A percentile compares a stretch with the other conserved stretches of the same genome.
phyloP scores from a whole-genome alignment of 2,329 filamentous ascomycete species.

The Fusarium coffeatum region DNA sequence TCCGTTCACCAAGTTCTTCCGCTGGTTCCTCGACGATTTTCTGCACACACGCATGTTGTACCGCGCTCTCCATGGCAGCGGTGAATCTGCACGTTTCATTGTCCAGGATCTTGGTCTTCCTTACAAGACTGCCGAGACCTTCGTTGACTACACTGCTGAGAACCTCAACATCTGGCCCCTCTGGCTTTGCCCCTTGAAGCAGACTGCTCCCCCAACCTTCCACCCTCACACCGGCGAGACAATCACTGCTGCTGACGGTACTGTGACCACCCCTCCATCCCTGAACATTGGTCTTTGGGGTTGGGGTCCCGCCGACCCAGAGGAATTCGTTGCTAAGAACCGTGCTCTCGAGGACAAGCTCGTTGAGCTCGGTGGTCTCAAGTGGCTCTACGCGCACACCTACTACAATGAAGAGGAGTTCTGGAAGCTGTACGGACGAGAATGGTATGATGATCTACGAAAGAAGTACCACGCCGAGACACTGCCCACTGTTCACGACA shows the following conservation, averaged over 20 bases:
- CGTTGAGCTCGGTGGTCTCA: conserved; percentile 76
- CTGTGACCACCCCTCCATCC: conserved; percentile 53
- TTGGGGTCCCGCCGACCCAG: conserved; percentile 69
- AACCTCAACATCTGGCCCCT: conserved; percentile 68
- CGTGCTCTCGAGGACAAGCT: conserved; percentile 77
- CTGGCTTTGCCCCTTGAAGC: conserved; percentile 68
- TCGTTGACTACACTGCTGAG: conserved; percentile 65
- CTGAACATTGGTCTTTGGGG: conserved; percentile 83
- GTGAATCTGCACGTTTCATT: conserved; percentile 72
- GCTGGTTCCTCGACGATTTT: conserved; percentile 78
- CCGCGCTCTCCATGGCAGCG: conserved; percentile 75
- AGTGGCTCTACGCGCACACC: conserved; percentile 89
- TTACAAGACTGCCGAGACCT: conserved; percentile 62
- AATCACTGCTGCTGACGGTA: conserved; percentile 38
- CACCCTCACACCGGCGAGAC: conserved; percentile 62
- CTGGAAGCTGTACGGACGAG: conserved; percentile 70
- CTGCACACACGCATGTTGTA: conserved; percentile 80
- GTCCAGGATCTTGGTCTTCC: conserved; percentile 75
- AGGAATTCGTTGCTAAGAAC: conserved; percentile 76
- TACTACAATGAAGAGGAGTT: conserved; percentile 82
- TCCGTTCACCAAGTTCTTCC: conserved; percentile 73
- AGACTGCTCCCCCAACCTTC: conserved; percentile 63
- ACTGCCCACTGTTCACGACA: conserved; percentile 77
- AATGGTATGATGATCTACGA: conserved; percentile 72
- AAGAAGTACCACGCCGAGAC: conserved; percentile 70